Evolutionary conservation across 2,329 filamentous ascomycete species (phyloP).

Genomic region (Trichoderma harzianum): DNA sequence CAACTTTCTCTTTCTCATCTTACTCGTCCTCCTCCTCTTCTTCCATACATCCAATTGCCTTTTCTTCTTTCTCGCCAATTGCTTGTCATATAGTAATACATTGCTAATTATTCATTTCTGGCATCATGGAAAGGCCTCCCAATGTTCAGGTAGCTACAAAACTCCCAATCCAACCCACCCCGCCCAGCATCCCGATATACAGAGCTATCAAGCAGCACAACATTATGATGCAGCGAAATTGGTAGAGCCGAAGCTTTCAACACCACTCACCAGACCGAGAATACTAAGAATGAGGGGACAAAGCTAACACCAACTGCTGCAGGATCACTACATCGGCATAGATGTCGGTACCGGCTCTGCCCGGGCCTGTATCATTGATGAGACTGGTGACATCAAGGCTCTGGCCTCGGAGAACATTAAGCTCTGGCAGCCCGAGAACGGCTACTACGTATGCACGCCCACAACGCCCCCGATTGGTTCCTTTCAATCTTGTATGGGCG

Average conservation of each 20-base stretch:
- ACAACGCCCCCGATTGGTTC: not conserved
- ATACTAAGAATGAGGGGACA: not conserved
- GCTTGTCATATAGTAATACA: conserved; percentile 4
- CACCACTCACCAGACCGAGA: not conserved
- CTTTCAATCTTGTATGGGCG: not conserved
- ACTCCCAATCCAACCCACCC: not conserved
- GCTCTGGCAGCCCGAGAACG: conserved; percentile 73
- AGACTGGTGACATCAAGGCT: conserved; percentile 80
- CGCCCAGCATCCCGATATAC: not conserved
- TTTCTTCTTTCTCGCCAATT: conserved; percentile 11
- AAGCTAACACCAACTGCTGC: not conserved
- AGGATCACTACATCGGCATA: conserved; percentile 73
- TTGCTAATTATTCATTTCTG: conserved; percentile 22
- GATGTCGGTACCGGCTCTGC: conserved; percentile 97
- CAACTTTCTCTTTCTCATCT: conserved; percentile 3
- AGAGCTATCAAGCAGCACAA: not conserved
- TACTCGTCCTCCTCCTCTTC: not conserved
- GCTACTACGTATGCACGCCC: conserved; percentile 62
- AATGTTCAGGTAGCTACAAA: conserved; percentile 30
- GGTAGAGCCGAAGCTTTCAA: not conserved
- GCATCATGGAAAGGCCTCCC: conserved; percentile 32
- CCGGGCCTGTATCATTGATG: conserved; percentile 91
- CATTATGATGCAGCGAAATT: not conserved
- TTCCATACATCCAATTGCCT: not conserved
- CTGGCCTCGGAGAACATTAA: conserved; percentile 73